These are phyloP conservation scores for Globisporangium apiculatum DNA, from an alignment of 352 stramenopile genomes.

Conservation along the genomic window DNA sequence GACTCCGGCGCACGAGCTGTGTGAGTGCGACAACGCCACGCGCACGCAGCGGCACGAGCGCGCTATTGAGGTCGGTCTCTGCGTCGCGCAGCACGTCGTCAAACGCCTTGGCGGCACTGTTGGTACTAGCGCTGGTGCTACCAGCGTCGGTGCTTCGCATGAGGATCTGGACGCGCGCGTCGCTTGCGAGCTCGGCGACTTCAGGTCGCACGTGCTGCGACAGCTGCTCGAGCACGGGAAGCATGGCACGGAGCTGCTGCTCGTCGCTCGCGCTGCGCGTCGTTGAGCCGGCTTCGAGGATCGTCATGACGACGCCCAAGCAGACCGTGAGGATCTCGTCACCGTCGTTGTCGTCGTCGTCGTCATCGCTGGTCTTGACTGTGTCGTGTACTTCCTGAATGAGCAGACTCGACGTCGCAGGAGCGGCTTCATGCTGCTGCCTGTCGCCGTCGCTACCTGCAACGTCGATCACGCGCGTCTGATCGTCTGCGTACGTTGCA, in stretches of 20 bases:
- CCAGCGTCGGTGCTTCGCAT: conserved; percentile 22
- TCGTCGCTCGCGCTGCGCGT: conserved; percentile 48
- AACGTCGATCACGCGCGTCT: conserved; percentile 21
- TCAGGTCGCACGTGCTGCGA: conserved; percentile 46
- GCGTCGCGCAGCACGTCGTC: conserved; percentile 41
- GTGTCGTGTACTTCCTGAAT: conserved; percentile 6
- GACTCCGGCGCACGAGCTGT: conserved; percentile 61
- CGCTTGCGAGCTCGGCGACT: conserved; percentile 65
- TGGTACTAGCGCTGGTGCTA: neutral
- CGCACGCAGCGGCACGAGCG: conserved; percentile 62
- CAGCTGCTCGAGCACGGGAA: conserved; percentile 54
- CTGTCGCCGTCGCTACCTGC: neutral
- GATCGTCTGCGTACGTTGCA: conserved; percentile 38
- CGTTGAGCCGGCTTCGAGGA: conserved; percentile 57
- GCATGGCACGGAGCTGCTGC: conserved; percentile 42
- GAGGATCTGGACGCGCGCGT: conserved; percentile 60
- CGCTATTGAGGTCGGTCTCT: conserved; percentile 49
- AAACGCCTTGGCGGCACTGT: conserved; percentile 26
- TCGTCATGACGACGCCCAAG: conserved; percentile 70
- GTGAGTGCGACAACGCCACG: conserved; percentile 69
- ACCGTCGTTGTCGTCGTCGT: conserved; percentile 33
- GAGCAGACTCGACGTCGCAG: neutral
- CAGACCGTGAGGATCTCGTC: conserved; percentile 76
- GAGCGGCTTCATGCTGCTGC: neutral
- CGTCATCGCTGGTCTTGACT: neutral